Evolutionary conservation across 2,329 filamentous ascomycete species (phyloP).

Genomic region (Penicillium fuscoglaucum): DNA sequence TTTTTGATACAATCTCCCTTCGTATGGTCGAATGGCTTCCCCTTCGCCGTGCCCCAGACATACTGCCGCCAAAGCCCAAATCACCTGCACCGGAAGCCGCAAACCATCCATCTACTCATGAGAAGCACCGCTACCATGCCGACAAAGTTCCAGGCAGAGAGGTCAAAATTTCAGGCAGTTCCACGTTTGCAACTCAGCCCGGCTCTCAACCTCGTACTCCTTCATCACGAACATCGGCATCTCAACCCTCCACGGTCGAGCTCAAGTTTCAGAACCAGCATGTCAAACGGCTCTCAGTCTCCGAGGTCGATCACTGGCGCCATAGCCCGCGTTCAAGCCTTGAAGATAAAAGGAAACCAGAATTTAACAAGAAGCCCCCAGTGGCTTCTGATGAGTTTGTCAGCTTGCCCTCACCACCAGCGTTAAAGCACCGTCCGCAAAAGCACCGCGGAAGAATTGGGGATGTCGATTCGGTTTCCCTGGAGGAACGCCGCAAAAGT

Average conservation of each 20-base stretch:
- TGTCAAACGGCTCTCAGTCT: constrained; percentile 42
- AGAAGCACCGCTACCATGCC: constrained; percentile 3
- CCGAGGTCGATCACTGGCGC: constrained; percentile 40
- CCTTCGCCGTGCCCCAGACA: constrained; percentile 34
- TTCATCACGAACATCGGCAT: constrained; percentile 28
- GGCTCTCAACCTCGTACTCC: constrained; percentile 30
- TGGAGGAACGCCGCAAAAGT: constrained; percentile 30
- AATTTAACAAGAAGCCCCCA: constrained; percentile 37
- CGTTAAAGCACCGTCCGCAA: constrained; percentile 42
- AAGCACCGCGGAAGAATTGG: constrained; percentile 38
- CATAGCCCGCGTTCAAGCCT: constrained; percentile 33
- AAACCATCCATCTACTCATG: not conserved
- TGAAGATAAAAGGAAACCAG: constrained; percentile 36
- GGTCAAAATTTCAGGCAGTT: constrained; percentile 10
- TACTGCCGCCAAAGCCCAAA: constrained; percentile 17
- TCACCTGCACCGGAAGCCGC: not conserved
- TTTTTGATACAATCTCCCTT: constrained; percentile 52
- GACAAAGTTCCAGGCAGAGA: constrained; percentile 8
- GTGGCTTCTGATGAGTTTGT: constrained; percentile 30
- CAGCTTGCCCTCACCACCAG: constrained; percentile 40
- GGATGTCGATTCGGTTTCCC: constrained; percentile 21
- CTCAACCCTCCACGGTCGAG: constrained; percentile 38
- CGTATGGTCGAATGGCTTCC: constrained; percentile 51
- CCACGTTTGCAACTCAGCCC: constrained; percentile 1
- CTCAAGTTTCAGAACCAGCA: constrained; percentile 41